Evolutionary conservation across 192 early-diverging fungal species (phyloP).

Genomic region (Umbelopsis vinacea): DNA sequence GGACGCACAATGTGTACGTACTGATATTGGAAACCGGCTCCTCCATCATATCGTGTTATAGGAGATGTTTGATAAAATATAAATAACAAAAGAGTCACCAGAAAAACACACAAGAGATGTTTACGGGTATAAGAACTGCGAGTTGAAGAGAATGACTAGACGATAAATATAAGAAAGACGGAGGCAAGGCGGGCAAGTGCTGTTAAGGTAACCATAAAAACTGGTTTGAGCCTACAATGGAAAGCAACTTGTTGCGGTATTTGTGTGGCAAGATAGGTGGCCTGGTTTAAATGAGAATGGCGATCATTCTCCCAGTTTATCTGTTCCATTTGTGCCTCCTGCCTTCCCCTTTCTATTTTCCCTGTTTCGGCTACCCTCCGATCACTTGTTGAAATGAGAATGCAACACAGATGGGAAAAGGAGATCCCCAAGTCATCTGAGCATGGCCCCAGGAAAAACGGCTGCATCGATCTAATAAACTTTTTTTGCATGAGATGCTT

Average conservation of each 20-base stretch:
- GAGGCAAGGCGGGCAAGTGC: background rate
- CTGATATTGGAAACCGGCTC: conserved; percentile 21
- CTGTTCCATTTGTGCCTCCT: background rate
- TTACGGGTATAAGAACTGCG: background rate
- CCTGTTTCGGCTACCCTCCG: background rate
- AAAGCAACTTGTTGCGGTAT: background rate
- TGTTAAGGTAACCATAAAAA: background rate
- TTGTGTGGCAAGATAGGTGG: background rate
- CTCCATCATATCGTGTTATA: background rate
- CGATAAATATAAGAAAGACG: background rate
- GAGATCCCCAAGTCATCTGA: background rate
- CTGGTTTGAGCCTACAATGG: conserved; percentile 2
- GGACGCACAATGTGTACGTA: background rate
- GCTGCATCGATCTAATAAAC: too few relatives aligned
- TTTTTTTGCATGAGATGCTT: background rate
- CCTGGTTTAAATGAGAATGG: background rate
- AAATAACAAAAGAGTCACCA: background rate
- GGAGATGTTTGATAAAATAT: background rate
- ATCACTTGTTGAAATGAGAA: too few relatives aligned
- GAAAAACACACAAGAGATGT: background rate
- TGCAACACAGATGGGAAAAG: background rate
- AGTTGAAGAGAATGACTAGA: background rate
- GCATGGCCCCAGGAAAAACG: background rate
- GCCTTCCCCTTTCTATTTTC: background rate
- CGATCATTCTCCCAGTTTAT: background rate